Base-by-base conservation (phyloP, 2,329 filamentous ascomycete species). In the Phyllosticta ampelicida region DNA sequence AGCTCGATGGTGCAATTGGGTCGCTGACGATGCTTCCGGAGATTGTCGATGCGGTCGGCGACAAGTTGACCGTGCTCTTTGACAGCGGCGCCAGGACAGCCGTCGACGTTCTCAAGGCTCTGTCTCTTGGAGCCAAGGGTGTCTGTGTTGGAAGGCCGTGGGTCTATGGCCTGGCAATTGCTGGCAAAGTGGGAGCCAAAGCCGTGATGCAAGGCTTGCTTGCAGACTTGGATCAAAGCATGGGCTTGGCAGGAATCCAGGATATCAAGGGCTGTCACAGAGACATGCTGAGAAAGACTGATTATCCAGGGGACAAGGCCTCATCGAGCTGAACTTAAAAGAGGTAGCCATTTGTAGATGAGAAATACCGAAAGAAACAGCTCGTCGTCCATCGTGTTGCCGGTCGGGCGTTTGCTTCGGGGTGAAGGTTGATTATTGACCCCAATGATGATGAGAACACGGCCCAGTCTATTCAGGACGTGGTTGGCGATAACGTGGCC, bases 111-210 rank as follows among this genome's bases (percentile, higher is more conserved):
- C 70, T 78, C 54, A 81, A 81, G 61, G 78, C 78, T 6, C 65
- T 80, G 36, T 74, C 74, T 11, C 64, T 81, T 5, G 85, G 82
- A 1, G 83, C 81, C 0, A 78, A 81, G 63, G 79, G 75, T 2
- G 80, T 84, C 1, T 70, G 83, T 11, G 74, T 85, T 9, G 81
- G 80, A 2, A 69, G 82, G 57, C 81, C 82, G 4, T 80, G 77
- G 20, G 75, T 84, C 13, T 85, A 84, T 65, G 81, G 81, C 0
- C 68, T 85, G 13, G 77, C 75, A 1, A 74, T 83, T 20, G 77
- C 74, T 5, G 82, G 82, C 5, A 75, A 78, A 63, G 71, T 76
- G 48, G 82, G 83, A 9, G 82, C 80, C 1, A 76, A 75, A 61
- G 63, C 68, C 56, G 67, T 68, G 26, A 52, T 67, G 48, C 56